These are phyloP conservation scores for Talaromyces sp. DNA, from an alignment of 2,329 filamentous ascomycete species.

Conservation along the genomic window DNA sequence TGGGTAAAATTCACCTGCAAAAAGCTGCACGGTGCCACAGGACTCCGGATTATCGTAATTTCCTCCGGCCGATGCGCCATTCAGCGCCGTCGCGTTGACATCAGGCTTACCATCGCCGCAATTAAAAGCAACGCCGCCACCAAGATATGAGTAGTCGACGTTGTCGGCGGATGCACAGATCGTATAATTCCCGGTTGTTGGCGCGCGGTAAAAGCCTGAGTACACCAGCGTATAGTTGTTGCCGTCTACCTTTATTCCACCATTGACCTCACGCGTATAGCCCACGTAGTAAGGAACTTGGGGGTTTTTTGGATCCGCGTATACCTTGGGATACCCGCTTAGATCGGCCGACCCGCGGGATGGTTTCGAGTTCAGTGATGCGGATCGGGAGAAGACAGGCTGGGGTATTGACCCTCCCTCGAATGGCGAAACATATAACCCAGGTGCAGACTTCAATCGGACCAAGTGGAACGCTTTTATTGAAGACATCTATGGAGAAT, in stretches of 20 bases:
- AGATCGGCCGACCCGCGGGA: neutral
- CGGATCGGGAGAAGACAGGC: neutral
- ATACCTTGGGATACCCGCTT: neutral
- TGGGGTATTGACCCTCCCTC: neutral
- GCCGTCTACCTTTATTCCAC: neutral
- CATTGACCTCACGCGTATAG: neutral
- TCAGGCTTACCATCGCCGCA: neutral
- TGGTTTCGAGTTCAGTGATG: neutral
- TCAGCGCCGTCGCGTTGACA: neutral
- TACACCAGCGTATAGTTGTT: neutral
- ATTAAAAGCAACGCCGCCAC: neutral
- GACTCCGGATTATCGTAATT: neutral
- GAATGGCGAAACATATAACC: neutral
- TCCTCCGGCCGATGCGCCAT: neutral
- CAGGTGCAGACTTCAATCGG: constrained; percentile 6
- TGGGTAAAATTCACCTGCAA: neutral
- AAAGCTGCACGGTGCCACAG: neutral
- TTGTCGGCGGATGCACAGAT: neutral
- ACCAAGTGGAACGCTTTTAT: constrained; percentile 8
- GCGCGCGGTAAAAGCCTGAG: neutral
- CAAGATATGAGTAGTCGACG: neutral
- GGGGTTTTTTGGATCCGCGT: neutral
- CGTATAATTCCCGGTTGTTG: neutral
- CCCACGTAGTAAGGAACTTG: neutral
- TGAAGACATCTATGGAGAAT: constrained; percentile 2